Base-by-base conservation (phyloP, 352 stramenopile species). In the Globisporangium nodosum region DNA sequence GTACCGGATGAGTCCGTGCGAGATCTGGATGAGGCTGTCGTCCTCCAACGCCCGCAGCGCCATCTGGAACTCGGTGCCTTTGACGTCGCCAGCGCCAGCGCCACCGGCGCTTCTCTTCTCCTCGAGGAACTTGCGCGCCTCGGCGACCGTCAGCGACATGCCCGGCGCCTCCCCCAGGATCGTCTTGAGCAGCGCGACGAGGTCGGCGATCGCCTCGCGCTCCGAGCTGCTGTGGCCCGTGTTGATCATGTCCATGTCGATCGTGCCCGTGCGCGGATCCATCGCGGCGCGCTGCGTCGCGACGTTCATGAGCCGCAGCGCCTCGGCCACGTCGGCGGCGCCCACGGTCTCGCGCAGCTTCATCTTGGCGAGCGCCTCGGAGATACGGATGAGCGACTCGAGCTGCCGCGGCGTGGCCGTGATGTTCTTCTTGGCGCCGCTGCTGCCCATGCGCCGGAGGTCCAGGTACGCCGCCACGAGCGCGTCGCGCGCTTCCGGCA, bases 161-260 rank as follows among this genome's bases (percentile, higher is more conserved):
- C 81, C 84, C 8, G 71, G 68, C 3, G 76, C 70, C 27, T 85
- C 78, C 43, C 63, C 63, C 21, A 94, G 59, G 52, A 88, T 71
- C 27, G 68, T 58, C 58, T 90, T 90, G 33, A 94, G 70, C 1
- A 53, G 50, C 4, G 78, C 61, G 18, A 92, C 71, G 15, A 92
- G 64, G 52, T 81, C 72, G 5, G 66, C 68, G 12, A 92, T 69
- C 5, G 80, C 73, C 57, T 98, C 84, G 18, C 94, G 86, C 66
- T 98, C 95, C 8, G 89, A 73, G 40, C 85, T 88, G 56, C 84
- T 95, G 62, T 96, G 80, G 21, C 96, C 96, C 5, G 96, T 99
- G 52, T 96, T 96, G 69, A 99, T 98, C 91, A 98, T 98, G 70
- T 99, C 97, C 97, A 99, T 99, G 73, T 99, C 97, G 68, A 99